Base-by-base conservation (phyloP, 1,284 basidiomycete species). In the Moesziomyces antarcticus region DNA sequence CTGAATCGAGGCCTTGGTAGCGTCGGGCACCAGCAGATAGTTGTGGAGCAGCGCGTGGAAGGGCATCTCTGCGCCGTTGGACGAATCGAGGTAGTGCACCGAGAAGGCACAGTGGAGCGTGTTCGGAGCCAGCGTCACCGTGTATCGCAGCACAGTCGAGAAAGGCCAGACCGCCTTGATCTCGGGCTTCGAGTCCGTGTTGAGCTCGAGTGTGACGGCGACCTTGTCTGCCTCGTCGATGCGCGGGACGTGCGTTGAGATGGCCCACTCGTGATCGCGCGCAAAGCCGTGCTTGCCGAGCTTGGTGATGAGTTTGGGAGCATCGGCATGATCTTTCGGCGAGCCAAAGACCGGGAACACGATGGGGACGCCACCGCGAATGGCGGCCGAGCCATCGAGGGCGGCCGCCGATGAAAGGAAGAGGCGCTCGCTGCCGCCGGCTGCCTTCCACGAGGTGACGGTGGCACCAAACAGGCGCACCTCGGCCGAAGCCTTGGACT, bases 1-100 rank as follows among this genome's bases (percentile, higher is more conserved):
- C 18, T 61, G 50, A 1, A 79, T 51, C 10, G 58, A 52, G 0
- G 76, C 62, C 42, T 65, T 73, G 47, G 74, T 66, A n/a, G 73
- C 55, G 41, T 77, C 67, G 9, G 84, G 84, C 5, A 85, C 72
- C 14, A 59, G 59, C 14, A 79, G 48, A 58, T 79, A 81, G 46
- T 84, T 82, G 79, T 86, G 85, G 22, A 85, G 75, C 21, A 85
- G 77, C 2, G 85, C 82, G 51, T 86, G 85, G 82, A 85, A 85
- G 11, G 77, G 73, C 58, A 85, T 55, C 2, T 64, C 78, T 51
- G 41, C 49, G 6, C 62, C 72, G 49, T 41, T 65, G 20, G 45
- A 57, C 11, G 50, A 30, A 25, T 62, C 33, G 6, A 60, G 25
- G 48, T 85, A 71, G 49, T 72, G 56, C 41, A 85, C 78, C 24